These are phyloP conservation scores for Bathelium albidoporum DNA, from an alignment of 495 filamentous ascomycete genomes.

Conservation along the genomic window DNA sequence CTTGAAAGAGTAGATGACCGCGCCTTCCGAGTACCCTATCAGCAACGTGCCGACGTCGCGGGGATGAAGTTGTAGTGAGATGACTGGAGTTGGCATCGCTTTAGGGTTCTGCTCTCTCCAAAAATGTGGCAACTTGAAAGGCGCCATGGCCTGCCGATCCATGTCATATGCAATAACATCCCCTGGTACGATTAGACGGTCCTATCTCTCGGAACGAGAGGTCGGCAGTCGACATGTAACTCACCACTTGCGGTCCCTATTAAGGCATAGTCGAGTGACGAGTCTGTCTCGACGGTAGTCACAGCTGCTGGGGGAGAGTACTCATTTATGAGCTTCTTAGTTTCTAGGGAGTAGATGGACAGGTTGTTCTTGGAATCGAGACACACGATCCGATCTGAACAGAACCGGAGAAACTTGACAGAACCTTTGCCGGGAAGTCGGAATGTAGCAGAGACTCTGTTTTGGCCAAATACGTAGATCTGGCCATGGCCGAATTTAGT, in stretches of 20 bases:
- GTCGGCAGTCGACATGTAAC: background rate
- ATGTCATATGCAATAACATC: conserved; percentile 86
- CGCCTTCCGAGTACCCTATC: conserved; percentile 78
- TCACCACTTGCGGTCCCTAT: conserved; percentile 29
- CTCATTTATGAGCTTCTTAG: conserved; percentile 44
- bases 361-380: conserved; percentile 79
- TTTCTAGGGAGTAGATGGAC: conserved; percentile 63
- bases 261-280: conserved; percentile 83
- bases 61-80: conserved; percentile 78
- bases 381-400: conserved; percentile 67
- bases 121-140: conserved; percentile 72
- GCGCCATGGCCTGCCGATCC: conserved; percentile 63
- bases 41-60: conserved; percentile 86
- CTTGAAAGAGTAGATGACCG: conserved; percentile 87
- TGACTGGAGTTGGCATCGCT: conserved; percentile 46
- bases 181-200: conserved; percentile 30
- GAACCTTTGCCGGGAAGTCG: conserved; percentile 54
- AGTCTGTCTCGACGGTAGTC: conserved; percentile 63
- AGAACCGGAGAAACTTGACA: conserved; percentile 62
- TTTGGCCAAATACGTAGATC: conserved; percentile 86
- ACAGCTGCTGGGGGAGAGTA: conserved; percentile 67
- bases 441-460: conserved; percentile 62
- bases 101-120: conserved; percentile 60
- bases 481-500: conserved; percentile 65
- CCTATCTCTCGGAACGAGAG: conserved; percentile 16